Evolutionary conservation across 257 asterid genomes (phyloP).

Genomic region (Plectranthus barbatus): DNA sequence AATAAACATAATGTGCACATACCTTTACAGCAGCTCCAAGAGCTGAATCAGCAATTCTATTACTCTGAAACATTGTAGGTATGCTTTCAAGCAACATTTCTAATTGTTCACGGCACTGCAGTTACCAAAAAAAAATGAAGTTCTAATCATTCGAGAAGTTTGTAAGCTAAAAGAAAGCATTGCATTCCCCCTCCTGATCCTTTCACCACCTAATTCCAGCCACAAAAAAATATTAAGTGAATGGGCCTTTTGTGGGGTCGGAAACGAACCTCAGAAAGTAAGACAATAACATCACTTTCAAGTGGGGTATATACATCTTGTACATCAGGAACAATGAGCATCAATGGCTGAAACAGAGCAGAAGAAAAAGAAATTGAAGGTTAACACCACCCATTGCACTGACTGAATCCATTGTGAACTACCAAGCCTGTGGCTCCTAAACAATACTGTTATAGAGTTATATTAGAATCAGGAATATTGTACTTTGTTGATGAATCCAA

Average conservation of each 20-base stretch:
- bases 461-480: too few relatives aligned
- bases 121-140: conserved; percentile 8
- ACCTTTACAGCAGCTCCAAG: conserved; percentile 95
- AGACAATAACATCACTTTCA: conserved; percentile 83
- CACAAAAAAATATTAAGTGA: background rate
- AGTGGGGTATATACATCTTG: conserved; percentile 98
- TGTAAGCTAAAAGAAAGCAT: background rate
- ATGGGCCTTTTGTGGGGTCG: background rate
- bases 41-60: conserved; percentile 78
- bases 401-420: conserved; percentile 1
- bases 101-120: conserved; percentile 84
- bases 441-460: too few relatives aligned
- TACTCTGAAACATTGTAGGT: conserved; percentile 83
- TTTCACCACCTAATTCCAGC: background rate
- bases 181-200: background rate
- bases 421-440: background rate
- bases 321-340: conserved; percentile 97
- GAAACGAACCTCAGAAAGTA: conserved; percentile 73
- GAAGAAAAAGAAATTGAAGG: conserved; percentile 1
- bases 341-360: conserved; percentile 70
- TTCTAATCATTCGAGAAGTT: background rate
- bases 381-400: conserved; percentile 7
- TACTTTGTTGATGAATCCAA: too few relatives aligned
- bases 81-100: conserved; percentile 80
- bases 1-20: conserved; percentile 1